A percentile compares a stretch with the other conserved stretches of the same genome.
phyloP scores from a whole-genome alignment of 805 yeast genomes.

The Cephaloascus fragrans region DNA sequence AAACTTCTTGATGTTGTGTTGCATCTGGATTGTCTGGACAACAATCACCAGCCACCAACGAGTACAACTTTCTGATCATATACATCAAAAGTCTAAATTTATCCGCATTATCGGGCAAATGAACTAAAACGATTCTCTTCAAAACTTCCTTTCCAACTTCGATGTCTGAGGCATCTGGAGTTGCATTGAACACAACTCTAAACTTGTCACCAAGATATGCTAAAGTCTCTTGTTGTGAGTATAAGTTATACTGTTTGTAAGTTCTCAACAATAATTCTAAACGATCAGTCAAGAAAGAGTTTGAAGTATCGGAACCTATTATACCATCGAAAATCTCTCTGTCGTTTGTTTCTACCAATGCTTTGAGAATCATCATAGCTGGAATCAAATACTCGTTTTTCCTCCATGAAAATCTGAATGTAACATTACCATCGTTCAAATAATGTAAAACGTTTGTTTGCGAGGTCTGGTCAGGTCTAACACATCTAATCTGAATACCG shows the following conservation, averaged over 20 bases:
- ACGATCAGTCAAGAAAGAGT: constrained; percentile 97
- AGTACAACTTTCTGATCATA: constrained; percentile 91
- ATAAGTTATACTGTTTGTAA: constrained; percentile 70
- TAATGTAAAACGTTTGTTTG: constrained; percentile 97
- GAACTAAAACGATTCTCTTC: constrained; percentile 80
- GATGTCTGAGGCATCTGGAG: constrained; percentile 79
- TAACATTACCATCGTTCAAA: constrained; percentile 89
- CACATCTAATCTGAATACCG: constrained; percentile 92
- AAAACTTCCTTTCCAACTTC: constrained; percentile 87
- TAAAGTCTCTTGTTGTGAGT: constrained; percentile 79
- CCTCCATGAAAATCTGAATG: constrained; percentile 95
- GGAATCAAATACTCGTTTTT: constrained; percentile 94
- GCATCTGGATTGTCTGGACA: constrained; percentile 98
- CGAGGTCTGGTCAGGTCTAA: constrained; percentile 94
- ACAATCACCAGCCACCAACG: constrained; percentile 95
- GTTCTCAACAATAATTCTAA: constrained; percentile 85
- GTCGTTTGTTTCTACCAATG: constrained; percentile 83
- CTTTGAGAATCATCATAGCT: constrained; percentile 85
- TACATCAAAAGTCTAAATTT: constrained; percentile 82
- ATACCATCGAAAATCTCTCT: constrained; percentile 95
- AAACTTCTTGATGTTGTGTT: constrained; percentile 94
- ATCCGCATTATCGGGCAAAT: constrained; percentile 62
- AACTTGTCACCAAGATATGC: constrained; percentile 94
- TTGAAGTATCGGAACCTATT: constrained; percentile 76
- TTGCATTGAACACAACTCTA: constrained; percentile 84